A percentile compares a stretch with the other conserved stretches of the same genome.
Conservation (phyloP, 768 basidiomycete genomes). For the Podaxis sp. region DNA sequence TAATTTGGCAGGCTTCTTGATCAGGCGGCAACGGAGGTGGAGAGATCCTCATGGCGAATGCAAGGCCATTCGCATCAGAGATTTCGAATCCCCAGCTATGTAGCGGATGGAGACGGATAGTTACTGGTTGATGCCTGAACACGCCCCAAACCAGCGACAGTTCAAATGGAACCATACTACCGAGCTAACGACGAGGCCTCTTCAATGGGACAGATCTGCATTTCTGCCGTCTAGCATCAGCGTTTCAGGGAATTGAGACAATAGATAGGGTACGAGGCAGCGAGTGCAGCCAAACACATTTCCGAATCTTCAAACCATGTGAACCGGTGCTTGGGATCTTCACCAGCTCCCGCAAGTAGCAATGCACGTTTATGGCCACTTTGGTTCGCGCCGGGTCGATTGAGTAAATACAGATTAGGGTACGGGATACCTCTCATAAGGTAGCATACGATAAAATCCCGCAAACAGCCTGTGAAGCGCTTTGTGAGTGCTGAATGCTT, state of each 20-base stretch:
- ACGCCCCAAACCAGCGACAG: not conserved
- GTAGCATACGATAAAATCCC: not conserved
- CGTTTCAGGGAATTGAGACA: no score
- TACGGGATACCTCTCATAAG: no score
- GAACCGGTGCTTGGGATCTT: no score
- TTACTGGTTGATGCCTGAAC: not conserved
- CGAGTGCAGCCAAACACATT: no score
- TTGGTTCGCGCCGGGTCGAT: no score
- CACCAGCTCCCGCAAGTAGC: no score
- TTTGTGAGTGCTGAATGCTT: not conserved
- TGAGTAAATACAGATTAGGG: no score
- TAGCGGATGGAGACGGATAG: not conserved
- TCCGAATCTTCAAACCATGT: no score
- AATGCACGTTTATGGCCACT: no score
- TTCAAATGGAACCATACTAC: not conserved
- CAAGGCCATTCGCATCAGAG: not conserved
- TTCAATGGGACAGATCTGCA: not conserved
- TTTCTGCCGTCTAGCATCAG: no score
- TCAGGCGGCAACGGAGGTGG: not conserved
- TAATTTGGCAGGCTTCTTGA: not conserved
- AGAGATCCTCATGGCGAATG: not conserved
- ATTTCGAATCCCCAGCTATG: not conserved
- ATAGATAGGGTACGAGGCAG: no score
- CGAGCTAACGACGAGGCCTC: not conserved
- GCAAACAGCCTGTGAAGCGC: not conserved